Conservation (phyloP, 176 grass and related monocot species). For the Raddia guianensis region DNA sequence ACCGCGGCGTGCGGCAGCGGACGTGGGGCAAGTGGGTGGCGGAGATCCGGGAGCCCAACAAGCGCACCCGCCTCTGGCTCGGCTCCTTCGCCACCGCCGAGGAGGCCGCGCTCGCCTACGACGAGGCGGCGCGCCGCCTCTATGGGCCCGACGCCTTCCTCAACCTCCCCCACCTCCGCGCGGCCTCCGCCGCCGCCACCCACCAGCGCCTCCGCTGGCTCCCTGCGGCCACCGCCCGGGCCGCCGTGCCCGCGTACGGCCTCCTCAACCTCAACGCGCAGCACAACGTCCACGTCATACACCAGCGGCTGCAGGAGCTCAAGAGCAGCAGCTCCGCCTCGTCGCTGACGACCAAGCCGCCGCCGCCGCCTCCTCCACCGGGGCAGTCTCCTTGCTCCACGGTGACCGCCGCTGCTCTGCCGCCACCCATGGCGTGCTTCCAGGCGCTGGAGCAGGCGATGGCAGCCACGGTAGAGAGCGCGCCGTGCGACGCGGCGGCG, state of each 20-base stretch:
- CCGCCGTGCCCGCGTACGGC: constrained; percentile 65
- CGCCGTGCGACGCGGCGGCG: background rate
- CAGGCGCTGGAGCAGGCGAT: constrained; percentile 50
- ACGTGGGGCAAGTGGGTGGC: constrained; percentile 93
- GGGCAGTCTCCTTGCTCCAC: constrained; percentile 49
- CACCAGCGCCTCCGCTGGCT: constrained; percentile 81
- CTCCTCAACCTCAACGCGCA: constrained; percentile 98
- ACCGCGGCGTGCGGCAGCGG: constrained; percentile 81
- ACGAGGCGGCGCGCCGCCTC: constrained; percentile 84
- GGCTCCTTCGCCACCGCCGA: constrained; percentile 90
- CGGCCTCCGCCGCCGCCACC: constrained; percentile 38
- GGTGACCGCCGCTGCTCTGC: constrained; percentile 23
- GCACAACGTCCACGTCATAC: constrained; percentile 99
- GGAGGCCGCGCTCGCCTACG: constrained; percentile 89
- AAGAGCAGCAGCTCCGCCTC: constrained; percentile 30
- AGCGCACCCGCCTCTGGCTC: constrained; percentile 77
- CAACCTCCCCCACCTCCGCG: constrained; percentile 94
- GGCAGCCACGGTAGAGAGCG: constrained; percentile 25
- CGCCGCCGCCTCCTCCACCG: background rate
- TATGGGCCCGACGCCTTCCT: constrained; percentile 93
- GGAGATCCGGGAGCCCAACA: constrained; percentile 90
- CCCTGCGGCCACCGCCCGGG: constrained; percentile 45
- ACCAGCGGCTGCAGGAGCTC: constrained; percentile 94
- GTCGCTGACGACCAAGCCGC: constrained; percentile 13
- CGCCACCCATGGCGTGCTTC: constrained; percentile 51